These are phyloP conservation scores for Fusarium nygamai DNA, from an alignment of 2,329 filamentous ascomycete species.

Conservation along the genomic window DNA sequence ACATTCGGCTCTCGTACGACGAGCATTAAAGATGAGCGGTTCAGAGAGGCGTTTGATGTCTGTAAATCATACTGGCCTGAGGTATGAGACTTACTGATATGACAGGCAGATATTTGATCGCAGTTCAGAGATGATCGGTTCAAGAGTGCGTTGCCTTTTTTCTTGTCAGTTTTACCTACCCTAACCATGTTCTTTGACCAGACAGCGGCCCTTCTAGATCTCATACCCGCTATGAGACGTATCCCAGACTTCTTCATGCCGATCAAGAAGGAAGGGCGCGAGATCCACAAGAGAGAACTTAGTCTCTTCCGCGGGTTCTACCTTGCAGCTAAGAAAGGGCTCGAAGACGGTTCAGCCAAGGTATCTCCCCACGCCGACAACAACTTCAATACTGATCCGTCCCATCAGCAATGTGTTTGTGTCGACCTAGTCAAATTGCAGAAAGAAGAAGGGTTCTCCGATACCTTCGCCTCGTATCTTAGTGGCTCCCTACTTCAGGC, in stretches of 20 bases:
- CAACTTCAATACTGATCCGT: fast-evolving
- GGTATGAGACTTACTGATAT: fast-evolving
- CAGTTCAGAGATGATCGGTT: neutral
- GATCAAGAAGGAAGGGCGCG: neutral
- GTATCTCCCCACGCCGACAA: fast-evolving
- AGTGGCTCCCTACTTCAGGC: neutral
- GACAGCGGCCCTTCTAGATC: neutral
- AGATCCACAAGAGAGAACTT: neutral
- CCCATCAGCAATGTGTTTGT: fast-evolving
- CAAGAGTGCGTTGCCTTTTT: neutral
- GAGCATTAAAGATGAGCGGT: neutral
- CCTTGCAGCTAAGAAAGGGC: neutral
- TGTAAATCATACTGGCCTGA: fast-evolving
- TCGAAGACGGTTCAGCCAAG: neutral
- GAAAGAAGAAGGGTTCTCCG: neutral
- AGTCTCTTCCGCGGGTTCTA: neutral
- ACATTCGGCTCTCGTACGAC: neutral
- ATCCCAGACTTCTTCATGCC: neutral
- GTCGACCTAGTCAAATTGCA: neutral
- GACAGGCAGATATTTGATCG: fast-evolving
- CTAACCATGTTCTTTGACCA: neutral
- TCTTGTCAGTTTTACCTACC: too few species aligned
- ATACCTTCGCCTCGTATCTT: neutral
- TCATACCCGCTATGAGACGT: fast-evolving
- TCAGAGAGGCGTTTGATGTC: neutral